These are phyloP conservation scores for Cladosporium sp. DNA, from an alignment of 2,329 filamentous ascomycete genomes.

Conservation along the genomic window DNA sequence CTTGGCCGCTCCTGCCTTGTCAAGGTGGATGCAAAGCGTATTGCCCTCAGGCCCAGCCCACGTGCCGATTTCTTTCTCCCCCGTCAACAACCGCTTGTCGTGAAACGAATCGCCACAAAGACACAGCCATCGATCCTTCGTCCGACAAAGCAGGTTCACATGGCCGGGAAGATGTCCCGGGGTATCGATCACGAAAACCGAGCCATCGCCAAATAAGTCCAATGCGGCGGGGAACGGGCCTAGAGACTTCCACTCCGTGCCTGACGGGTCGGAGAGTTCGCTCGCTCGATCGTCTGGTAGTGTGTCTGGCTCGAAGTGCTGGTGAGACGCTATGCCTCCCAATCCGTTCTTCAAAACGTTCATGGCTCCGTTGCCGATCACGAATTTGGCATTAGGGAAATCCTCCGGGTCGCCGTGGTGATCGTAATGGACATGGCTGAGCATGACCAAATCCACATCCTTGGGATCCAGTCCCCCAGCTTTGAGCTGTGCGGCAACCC, in stretches of 20 bases:
- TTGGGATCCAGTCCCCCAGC: conserved; percentile 34
- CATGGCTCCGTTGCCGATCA: conserved; percentile 48
- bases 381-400: conserved; percentile 46
- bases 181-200: conserved; percentile 45
- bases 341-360: conserved; percentile 35
- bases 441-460: conserved; percentile 40
- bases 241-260: conserved; percentile 38
- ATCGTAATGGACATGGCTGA: conserved; percentile 55
- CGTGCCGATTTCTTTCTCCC: conserved; percentile 50
- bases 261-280: conserved; percentile 38
- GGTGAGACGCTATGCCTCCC: conserved; percentile 30
- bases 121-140: conserved; percentile 42
- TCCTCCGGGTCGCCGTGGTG: conserved; percentile 54
- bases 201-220: conserved; percentile 47
- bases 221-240: conserved; percentile 43
- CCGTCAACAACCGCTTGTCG: conserved; percentile 47
- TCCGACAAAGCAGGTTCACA: conserved; percentile 46
- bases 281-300: conserved; percentile 38
- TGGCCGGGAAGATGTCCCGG: conserved; percentile 52
- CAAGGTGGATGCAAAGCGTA: conserved; percentile 47
- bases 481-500: conserved; percentile 38
- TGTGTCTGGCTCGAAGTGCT: conserved; percentile 43
- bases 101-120: conserved; percentile 54
- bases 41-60: conserved; percentile 46
- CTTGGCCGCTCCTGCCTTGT: conserved; percentile 42